A percentile compares a stretch with the other conserved stretches of the same genome.
Evolutionary conservation across 2,329 filamentous ascomycete species (phyloP).

Genomic region (Alternaria metachromatica): DNA sequence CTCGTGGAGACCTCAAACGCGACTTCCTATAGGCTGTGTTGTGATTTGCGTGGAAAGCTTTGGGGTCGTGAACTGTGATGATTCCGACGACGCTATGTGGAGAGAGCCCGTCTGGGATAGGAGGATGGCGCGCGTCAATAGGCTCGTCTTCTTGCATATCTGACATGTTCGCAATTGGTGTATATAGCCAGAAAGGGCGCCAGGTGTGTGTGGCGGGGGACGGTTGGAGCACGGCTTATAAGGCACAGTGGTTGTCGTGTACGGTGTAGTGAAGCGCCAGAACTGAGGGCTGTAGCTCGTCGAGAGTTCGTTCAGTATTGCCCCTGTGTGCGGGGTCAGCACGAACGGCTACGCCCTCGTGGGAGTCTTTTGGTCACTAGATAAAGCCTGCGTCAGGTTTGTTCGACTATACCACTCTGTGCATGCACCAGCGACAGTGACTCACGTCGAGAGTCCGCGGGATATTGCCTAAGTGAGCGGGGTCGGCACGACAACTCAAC

Average conservation of each 20-base stretch:
- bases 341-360: background rate
- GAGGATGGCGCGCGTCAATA: background rate
- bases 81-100: slow-evolving; percentile 16
- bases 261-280: background rate
- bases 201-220: background rate
- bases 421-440: background rate
- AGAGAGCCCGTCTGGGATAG: slow-evolving; percentile 6
- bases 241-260: background rate
- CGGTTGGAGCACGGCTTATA: background rate
- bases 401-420: background rate
- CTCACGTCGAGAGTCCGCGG: background rate
- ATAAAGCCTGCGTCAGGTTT: background rate
- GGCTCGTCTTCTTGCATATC: background rate
- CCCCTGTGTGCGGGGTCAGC: background rate
- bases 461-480: background rate
- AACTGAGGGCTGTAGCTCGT: background rate
- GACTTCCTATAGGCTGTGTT: slow-evolving; percentile 5
- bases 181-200: background rate
- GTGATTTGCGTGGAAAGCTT: slow-evolving; percentile 11
- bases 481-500: background rate
- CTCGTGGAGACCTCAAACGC: background rate
- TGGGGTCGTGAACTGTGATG: slow-evolving; percentile 13
- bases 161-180: background rate
- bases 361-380: background rate
- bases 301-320: background rate